Conservation (phyloP, 331 rosid species). For the Dryas integrifolia region DNA sequence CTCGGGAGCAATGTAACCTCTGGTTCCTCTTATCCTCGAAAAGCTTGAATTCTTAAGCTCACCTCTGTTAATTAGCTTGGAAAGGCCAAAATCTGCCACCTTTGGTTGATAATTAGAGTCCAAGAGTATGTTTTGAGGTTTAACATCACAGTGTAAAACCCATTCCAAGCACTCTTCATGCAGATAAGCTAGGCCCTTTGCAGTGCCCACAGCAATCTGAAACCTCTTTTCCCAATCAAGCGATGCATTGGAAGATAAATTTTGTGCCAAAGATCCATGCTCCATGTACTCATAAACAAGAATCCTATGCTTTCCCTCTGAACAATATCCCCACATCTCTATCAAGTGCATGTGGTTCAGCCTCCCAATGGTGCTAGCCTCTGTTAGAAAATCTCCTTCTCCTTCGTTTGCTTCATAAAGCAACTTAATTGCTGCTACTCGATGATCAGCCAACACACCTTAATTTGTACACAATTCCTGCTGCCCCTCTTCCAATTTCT, state of each 20-base stretch:
- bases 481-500: constrained; percentile 64
- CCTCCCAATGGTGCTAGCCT: constrained; percentile 58
- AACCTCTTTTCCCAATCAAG: constrained; percentile 60
- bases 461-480: constrained; percentile 60
- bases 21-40: constrained; percentile 64
- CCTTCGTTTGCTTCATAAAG: constrained; percentile 44
- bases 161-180: constrained; percentile 75
- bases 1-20: too few relatives aligned
- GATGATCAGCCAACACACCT: constrained; percentile 40
- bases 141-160: constrained; percentile 67
- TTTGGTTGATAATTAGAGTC: constrained; percentile 47
- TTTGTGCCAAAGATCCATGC: constrained; percentile 53
- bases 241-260: constrained; percentile 32
- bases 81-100: constrained; percentile 61
- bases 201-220: constrained; percentile 53
- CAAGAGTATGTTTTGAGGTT: constrained; percentile 61
- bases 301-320: constrained; percentile 56
- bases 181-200: constrained; percentile 58
- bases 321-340: constrained; percentile 75
- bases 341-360: constrained; percentile 69
- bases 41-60: constrained; percentile 36
- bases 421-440: constrained; percentile 58
- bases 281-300: constrained; percentile 60
- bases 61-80: constrained; percentile 48
- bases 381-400: constrained; percentile 60